Evolutionary conservation across 371 early-diverging fungal species (phyloP).

Genomic region (Zychaea mexicana): DNA sequence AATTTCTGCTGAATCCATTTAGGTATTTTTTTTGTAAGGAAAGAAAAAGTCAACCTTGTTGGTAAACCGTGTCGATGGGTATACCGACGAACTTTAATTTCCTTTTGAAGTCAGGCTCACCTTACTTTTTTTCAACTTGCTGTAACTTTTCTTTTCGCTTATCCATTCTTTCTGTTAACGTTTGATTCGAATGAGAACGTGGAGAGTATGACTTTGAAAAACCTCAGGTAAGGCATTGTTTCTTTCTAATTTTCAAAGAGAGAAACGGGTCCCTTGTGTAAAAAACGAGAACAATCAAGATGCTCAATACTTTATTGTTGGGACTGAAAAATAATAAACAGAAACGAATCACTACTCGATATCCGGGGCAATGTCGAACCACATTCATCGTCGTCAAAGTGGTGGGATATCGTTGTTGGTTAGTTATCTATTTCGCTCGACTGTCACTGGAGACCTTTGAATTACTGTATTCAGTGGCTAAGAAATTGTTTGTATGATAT

Average conservation of each 20-base stretch:
- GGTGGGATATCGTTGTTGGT: conserved; percentile 13
- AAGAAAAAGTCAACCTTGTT: too few relatives aligned
- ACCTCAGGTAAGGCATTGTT: conserved; percentile 13
- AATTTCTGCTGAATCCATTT: neutral
- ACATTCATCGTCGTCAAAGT: neutral
- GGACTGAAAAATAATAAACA: neutral
- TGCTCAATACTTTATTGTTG: too few relatives aligned
- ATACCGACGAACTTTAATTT: too few relatives aligned
- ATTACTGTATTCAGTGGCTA: too few relatives aligned
- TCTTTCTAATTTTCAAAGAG: conserved; percentile 1
- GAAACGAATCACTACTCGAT: conserved; percentile 15
- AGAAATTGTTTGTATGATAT: neutral
- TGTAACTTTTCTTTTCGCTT: neutral
- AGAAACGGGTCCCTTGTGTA: too few relatives aligned
- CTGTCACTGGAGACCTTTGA: too few relatives aligned
- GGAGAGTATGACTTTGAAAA: conserved; percentile 16
- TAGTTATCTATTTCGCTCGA: conserved; percentile 3
- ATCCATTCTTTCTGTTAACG: neutral
- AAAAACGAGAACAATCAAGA: too few relatives aligned
- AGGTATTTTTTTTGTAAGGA: too few relatives aligned
- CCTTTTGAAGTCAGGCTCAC: too few relatives aligned
- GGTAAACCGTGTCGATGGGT: too few relatives aligned
- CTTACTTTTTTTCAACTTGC: neutral
- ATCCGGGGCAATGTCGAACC: conserved; percentile 2
- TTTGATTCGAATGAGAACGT: conserved; percentile 3